phyloP scores from a whole-genome alignment of 2,329 filamentous ascomycete species.

The Calonectria multiphialidica region DNA sequence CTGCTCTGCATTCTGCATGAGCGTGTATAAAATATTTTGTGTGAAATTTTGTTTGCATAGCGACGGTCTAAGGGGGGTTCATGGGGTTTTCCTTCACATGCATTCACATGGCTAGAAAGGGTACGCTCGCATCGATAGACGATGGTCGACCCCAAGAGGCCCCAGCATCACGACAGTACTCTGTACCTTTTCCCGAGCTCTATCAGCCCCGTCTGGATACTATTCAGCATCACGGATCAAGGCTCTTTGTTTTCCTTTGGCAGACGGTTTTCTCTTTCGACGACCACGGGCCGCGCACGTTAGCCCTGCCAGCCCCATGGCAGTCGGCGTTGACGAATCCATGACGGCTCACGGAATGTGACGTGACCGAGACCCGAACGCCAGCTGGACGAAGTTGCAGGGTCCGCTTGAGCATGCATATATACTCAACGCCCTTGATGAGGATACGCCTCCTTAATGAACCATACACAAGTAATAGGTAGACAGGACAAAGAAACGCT shows the following conservation, averaged over 20 bases:
- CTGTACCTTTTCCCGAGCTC: conserved; percentile 11
- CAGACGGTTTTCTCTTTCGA: conserved; percentile 8
- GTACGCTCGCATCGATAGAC: conserved; percentile 23
- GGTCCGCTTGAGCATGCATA: conserved; percentile 22
- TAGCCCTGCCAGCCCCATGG: conserved; percentile 14
- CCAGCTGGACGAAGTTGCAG: conserved; percentile 21
- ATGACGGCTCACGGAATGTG: conserved; percentile 17
- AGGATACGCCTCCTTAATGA: conserved; percentile 42
- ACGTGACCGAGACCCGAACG: conserved; percentile 2
- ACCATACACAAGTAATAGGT: conserved; percentile 43
- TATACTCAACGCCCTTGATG: conserved; percentile 25
- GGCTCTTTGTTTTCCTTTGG: neutral
- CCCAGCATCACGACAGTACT: conserved; percentile 16
- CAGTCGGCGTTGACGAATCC: conserved; percentile 16
- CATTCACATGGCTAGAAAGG: conserved; percentile 25
- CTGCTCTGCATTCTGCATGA: conserved; percentile 34
- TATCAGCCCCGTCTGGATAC: conserved; percentile 26
- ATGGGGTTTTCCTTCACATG: conserved; percentile 33
- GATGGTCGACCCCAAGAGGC: conserved; percentile 16
- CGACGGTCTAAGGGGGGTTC: conserved; percentile 45
- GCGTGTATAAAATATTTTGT: conserved; percentile 48
- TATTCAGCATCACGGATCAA: neutral
- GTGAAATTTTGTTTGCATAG: conserved; percentile 53
- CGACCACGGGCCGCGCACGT: conserved; percentile 11
- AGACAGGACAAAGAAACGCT: conserved; percentile 42